phyloP scores from a whole-genome alignment of 1,284 basidiomycete genomes.

The Malassezia vespertilionis region DNA sequence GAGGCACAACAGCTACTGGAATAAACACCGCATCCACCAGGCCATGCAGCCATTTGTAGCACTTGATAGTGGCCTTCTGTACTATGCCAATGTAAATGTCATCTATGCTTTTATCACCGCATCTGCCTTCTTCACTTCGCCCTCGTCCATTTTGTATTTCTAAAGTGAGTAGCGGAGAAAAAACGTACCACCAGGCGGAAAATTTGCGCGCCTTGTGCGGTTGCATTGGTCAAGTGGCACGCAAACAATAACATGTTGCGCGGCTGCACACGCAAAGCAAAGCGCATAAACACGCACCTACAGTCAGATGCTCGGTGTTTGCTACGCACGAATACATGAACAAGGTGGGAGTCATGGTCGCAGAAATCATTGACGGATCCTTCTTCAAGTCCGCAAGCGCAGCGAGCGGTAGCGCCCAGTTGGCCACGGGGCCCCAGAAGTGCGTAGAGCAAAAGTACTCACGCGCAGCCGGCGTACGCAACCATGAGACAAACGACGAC shows the following conservation, averaged over 20 bases:
- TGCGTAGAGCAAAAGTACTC: conserved; percentile 46
- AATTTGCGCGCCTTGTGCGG: conserved; percentile 35
- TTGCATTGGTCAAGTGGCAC: conserved; percentile 41
- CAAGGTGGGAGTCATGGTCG: conserved; percentile 40
- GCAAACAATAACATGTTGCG: conserved; percentile 44
- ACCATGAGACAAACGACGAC: conserved; percentile 37
- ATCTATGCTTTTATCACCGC: background rate
- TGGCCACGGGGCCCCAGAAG: conserved; percentile 47
- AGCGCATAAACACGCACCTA: conserved; percentile 42
- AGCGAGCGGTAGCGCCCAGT: conserved; percentile 46
- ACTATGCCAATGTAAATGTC: conserved; percentile 1
- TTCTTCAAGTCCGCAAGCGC: conserved; percentile 43
- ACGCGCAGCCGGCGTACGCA: conserved; percentile 40
- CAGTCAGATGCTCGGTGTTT: background rate
- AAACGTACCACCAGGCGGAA: conserved; percentile 34
- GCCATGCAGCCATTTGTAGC: no score
- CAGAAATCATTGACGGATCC: conserved; percentile 43
- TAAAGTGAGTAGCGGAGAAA: background rate
- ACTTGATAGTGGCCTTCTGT: no score
- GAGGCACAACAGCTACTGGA: no score
- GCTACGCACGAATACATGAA: conserved; percentile 31
- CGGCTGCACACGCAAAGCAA: conserved; percentile 44
- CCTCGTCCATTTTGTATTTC: conserved; percentile 3
- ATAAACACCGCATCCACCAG: no score
- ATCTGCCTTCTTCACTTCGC: background rate